Percentiles rank a stretch among this genome's conserved stretches.
Evolutionary conservation across 805 yeast genomes (phyloP).

Genomic region (Candida glaebosa): DNA sequence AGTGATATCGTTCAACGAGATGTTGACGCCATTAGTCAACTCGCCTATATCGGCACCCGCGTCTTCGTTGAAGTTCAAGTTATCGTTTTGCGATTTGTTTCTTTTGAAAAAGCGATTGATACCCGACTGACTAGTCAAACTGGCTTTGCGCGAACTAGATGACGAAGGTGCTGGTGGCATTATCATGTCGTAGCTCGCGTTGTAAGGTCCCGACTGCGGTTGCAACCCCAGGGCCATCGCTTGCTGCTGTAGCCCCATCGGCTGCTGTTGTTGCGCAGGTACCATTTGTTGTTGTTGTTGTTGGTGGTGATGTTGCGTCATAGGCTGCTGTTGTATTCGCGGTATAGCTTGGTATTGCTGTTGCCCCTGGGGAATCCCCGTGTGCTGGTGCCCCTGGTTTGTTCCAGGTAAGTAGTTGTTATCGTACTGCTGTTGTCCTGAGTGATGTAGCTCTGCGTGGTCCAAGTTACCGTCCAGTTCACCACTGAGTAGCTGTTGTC

Average conservation of each 20-base stretch:
- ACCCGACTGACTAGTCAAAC: slow-evolving; percentile 37
- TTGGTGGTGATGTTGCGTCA: neutral
- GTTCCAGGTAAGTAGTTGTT: slow-evolving; percentile 3
- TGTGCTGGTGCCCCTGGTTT: neutral
- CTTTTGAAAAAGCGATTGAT: slow-evolving; percentile 43
- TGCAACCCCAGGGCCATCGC: slow-evolving; percentile 6
- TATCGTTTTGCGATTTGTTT: slow-evolving; percentile 25
- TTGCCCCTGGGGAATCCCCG: slow-evolving; percentile 6
- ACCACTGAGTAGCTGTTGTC: slow-evolving; percentile 32
- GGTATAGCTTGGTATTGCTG: slow-evolving; percentile 2
- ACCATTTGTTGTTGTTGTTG: neutral
- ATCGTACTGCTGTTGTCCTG: slow-evolving; percentile 7
- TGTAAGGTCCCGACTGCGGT: slow-evolving; percentile 6
- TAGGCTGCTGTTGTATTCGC: neutral
- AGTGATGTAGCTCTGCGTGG: slow-evolving; percentile 8
- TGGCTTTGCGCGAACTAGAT: slow-evolving; percentile 26
- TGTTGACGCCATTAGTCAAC: slow-evolving; percentile 31
- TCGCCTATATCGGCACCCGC: slow-evolving; percentile 32
- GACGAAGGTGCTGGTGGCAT: slow-evolving; percentile 14
- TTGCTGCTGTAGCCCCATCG: slow-evolving; percentile 1
- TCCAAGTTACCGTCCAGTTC: slow-evolving; percentile 13
- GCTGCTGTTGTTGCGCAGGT: slow-evolving; percentile 5
- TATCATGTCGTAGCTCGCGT: slow-evolving; percentile 24
- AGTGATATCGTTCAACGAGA: slow-evolving; percentile 63
- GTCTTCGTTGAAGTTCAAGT: slow-evolving; percentile 10